Evolutionary conservation across 495 filamentous ascomycete species (phyloP).

Genomic region (Penicillium dipodomyicola): DNA sequence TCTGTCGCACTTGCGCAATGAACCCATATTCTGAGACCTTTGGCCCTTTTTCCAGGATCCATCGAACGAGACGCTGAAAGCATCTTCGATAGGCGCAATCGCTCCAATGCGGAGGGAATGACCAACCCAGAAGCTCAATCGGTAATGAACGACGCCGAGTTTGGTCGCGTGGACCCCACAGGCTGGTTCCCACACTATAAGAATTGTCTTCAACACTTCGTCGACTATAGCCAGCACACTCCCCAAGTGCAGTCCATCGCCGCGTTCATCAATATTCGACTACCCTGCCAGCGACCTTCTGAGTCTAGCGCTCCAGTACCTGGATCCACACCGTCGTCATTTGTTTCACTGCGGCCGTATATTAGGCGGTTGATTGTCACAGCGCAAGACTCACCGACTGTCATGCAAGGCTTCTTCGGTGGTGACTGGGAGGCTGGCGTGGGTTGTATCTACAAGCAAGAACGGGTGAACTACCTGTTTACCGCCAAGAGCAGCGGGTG

Average conservation of each 20-base stretch:
- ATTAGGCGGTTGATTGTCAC: slow-evolving; percentile 88
- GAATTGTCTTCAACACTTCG: slow-evolving; percentile 80
- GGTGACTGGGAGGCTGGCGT: slow-evolving; percentile 77
- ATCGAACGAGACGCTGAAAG: slow-evolving; percentile 29
- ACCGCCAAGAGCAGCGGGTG: slow-evolving; percentile 93
- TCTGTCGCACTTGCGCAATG: slow-evolving; percentile 15
- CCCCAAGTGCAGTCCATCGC: slow-evolving; percentile 79
- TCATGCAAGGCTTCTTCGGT: slow-evolving; percentile 88
- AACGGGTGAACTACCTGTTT: slow-evolving; percentile 90
- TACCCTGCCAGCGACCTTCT: slow-evolving; percentile 40
- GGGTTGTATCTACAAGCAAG: slow-evolving; percentile 75
- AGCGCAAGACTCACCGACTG: slow-evolving; percentile 71
- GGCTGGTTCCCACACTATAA: slow-evolving; percentile 90
- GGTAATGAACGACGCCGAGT: slow-evolving; percentile 26
- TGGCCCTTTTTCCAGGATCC: slow-evolving; percentile 24
- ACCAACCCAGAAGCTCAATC: slow-evolving; percentile 15
- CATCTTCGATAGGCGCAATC: slow-evolving; percentile 27
- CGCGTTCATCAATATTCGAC: slow-evolving; percentile 81
- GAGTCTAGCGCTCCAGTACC: slow-evolving; percentile 15
- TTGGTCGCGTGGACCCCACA: slow-evolving; percentile 62
- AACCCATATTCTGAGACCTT: slow-evolving; percentile 26
- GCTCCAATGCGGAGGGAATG: slow-evolving; percentile 16
- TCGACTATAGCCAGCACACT: slow-evolving; percentile 80
- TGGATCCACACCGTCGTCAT: slow-evolving; percentile 26
- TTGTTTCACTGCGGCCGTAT: slow-evolving; percentile 76